Conservation (phyloP, 225 moss, liverwort and hornwort genomes). For the Bryoerythrophyllum caledonicum region DNA sequence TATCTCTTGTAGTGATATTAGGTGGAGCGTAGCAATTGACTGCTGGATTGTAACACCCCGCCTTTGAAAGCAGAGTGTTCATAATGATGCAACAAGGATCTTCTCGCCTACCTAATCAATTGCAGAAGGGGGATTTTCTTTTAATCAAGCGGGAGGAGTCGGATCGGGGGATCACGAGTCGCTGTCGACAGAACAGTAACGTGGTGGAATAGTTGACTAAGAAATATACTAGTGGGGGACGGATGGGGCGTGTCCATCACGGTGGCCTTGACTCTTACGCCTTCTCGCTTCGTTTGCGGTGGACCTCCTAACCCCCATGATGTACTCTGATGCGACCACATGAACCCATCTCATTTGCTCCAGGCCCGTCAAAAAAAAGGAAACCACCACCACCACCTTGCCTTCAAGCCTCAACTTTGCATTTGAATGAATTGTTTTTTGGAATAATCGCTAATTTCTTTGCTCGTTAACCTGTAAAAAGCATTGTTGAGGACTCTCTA, state of each 20-base stretch:
- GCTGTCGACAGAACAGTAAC: conserved; percentile 27
- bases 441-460: too few species aligned
- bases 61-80: not conserved
- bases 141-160: conserved; percentile 3
- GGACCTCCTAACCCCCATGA: conserved; percentile 29
- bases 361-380: accelerated
- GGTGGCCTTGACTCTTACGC: conserved; percentile 38
- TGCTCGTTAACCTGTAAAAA: too few species aligned
- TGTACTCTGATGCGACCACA: not conserved
- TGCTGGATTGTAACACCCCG: not conserved
- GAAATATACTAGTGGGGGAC: conserved; percentile 26
- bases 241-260: conserved; percentile 34
- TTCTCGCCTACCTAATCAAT: not conserved
- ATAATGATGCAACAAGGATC: conserved; percentile 9
- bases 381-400: not conserved
- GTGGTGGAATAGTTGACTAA: conserved; percentile 49
- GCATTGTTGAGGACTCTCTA: too few species aligned
- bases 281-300: conserved; percentile 11
- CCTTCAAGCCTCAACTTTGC: not conserved
- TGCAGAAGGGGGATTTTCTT: conserved; percentile 25
- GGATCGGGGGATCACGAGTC: conserved; percentile 22
- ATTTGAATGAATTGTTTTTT: too few species aligned
- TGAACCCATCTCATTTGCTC: conserved; percentile 19
- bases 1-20: not conserved
- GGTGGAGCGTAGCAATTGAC: not conserved